A percentile compares a stretch with the other conserved stretches of the same genome.
phyloP scores from a whole-genome alignment of 371 early-diverging fungal genomes.

The Basidiobolus meristosporus region DNA sequence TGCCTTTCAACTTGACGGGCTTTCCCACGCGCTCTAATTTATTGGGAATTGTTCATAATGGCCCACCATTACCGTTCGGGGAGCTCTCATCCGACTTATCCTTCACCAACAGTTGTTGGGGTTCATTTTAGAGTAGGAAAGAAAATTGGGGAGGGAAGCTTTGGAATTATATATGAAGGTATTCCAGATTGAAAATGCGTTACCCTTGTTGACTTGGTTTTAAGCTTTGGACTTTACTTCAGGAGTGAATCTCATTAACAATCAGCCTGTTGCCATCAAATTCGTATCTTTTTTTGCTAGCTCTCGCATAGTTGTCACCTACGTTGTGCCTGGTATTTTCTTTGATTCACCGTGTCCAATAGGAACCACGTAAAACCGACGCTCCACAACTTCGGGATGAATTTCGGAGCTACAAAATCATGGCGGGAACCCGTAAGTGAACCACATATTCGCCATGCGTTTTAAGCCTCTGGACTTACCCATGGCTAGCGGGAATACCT shows the following conservation, averaged over 20 bases:
- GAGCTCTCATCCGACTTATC: background rate
- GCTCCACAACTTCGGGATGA: conserved; percentile 89
- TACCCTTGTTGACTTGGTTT: conserved; percentile 1
- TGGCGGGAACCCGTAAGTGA: conserved; percentile 52
- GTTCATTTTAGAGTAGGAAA: conserved; percentile 88
- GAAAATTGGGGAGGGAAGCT: conserved; percentile 92
- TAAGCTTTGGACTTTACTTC: background rate
- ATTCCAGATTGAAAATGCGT: conserved; percentile 4
- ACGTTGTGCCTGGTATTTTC: conserved; percentile 1
- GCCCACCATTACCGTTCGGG: background rate
- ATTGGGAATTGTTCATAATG: too few species aligned
- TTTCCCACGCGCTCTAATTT: too few species aligned
- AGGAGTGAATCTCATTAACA: conserved; percentile 53
- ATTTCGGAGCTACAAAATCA: conserved; percentile 75
- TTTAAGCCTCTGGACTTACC: background rate
- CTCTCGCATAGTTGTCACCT: background rate
- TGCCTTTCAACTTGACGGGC: too few species aligned
- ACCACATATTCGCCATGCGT: background rate
- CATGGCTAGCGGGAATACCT: conserved; percentile 53
- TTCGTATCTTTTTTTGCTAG: conserved; percentile 17
- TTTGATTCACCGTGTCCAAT: conserved; percentile 1
- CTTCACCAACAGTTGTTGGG: conserved; percentile 54
- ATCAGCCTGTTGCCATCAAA: conserved; percentile 77
- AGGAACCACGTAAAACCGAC: conserved; percentile 78
- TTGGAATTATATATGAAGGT: conserved; percentile 96